Conservation (phyloP, 1,284 basidiomycete genomes). For the Cryptococcus amylolentus region DNA sequence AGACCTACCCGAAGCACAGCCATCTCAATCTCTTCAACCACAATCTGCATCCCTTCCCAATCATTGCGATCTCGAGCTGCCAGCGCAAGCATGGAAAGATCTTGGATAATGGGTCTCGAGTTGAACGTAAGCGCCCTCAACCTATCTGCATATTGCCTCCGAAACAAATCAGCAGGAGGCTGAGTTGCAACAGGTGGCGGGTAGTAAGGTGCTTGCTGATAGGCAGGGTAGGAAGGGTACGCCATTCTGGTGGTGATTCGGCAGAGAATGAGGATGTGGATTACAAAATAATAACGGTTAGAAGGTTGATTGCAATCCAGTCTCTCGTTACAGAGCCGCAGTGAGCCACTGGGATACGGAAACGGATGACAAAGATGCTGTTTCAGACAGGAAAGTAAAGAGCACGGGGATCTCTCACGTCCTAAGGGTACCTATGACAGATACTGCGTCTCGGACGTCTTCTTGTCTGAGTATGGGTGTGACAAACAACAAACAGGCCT, state of each 20-base stretch:
- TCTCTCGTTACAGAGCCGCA: neutral
- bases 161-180: conserved; percentile 37
- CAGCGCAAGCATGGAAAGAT: conserved; percentile 89
- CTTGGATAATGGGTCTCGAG: conserved; percentile 92
- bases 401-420: neutral
- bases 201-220: conserved; percentile 8
- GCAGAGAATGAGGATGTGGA: neutral
- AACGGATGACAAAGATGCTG: neutral
- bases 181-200: neutral
- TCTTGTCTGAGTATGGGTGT: neutral
- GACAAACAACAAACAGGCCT: no score
- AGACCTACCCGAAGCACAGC: conserved; percentile 66
- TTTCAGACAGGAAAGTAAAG: neutral
- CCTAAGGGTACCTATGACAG: neutral
- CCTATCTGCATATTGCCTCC: conserved; percentile 64
- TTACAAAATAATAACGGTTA: neutral
- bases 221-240: conserved; percentile 11
- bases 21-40: conserved; percentile 80
- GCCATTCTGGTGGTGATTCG: conserved; percentile 3
- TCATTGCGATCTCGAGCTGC: conserved; percentile 60
- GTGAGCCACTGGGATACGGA: neutral
- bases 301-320: neutral
- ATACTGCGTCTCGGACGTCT: no score
- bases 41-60: conserved; percentile 68
- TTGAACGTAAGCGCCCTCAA: conserved; percentile 87